Percentiles rank a stretch among this genome's conserved stretches.
phyloP scores from a whole-genome alignment of 106 monocot genomes.

The Allium sativum region DNA sequence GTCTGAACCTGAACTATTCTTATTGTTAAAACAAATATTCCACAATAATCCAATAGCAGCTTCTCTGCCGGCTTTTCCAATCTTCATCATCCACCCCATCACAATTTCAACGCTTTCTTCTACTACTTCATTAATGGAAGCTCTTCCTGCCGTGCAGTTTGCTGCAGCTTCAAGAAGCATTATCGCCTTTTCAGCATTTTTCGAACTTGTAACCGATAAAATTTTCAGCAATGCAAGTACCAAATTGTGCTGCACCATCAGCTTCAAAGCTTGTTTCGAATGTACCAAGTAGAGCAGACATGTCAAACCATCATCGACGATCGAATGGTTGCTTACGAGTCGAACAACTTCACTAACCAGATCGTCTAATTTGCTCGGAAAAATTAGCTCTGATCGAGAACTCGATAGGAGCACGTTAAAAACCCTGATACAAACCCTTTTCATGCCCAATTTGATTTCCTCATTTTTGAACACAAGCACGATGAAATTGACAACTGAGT shows the following conservation, averaged over 20 bases:
- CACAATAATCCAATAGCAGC: slow-evolving; percentile 59
- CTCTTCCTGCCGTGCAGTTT: slow-evolving; percentile 32
- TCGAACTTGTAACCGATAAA: neutral
- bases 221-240: slow-evolving; percentile 7
- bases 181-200: slow-evolving; percentile 30
- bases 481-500: neutral
- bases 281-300: slow-evolving; percentile 23
- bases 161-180: slow-evolving; percentile 38
- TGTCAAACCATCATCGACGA: slow-evolving; percentile 17
- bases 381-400: neutral
- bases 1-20: neutral
- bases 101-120: slow-evolving; percentile 8
- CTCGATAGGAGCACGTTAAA: slow-evolving; percentile 3
- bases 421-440: slow-evolving; percentile 12
- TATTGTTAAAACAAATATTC: slow-evolving; percentile 36
- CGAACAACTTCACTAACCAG: neutral
- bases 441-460: neutral
- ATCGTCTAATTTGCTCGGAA: neutral
- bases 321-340: neutral
- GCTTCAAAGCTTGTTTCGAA: slow-evolving; percentile 4
- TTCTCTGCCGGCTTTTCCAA: slow-evolving; percentile 23
- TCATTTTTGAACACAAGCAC: neutral
- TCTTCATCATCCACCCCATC: slow-evolving; percentile 19
- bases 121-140: slow-evolving; percentile 1
- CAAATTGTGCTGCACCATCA: slow-evolving; percentile 30